phyloP scores from a whole-genome alignment of 1,139 yeast genomes.

The Suhomyces wounanorum region DNA sequence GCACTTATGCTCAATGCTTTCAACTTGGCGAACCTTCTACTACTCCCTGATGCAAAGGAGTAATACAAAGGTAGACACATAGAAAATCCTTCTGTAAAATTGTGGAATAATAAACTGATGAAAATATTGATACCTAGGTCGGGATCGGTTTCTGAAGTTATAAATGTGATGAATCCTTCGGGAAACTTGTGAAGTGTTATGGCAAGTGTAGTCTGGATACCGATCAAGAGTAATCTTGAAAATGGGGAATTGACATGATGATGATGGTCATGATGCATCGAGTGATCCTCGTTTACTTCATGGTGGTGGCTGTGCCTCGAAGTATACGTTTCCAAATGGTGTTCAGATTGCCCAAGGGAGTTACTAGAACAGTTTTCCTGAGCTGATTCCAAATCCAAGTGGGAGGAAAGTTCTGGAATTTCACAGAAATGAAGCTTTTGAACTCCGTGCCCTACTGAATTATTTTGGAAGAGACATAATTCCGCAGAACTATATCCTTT shows the following conservation, averaged over 20 bases:
- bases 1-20: conserved; percentile 69
- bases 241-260: conserved; percentile 80
- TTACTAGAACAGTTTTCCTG: background rate
- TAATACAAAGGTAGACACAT: conserved; percentile 90
- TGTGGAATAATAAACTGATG: conserved; percentile 81
- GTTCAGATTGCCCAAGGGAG: background rate
- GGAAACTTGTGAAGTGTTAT: conserved; percentile 89
- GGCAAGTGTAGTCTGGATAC: conserved; percentile 87
- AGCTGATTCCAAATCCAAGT: conserved; percentile 3
- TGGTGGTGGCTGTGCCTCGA: conserved; percentile 12
- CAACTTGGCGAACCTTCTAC: conserved; percentile 42
- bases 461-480: conserved; percentile 21
- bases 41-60: conserved; percentile 42
- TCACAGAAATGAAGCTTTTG: conserved; percentile 41
- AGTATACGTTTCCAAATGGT: conserved; percentile 4
- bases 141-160: conserved; percentile 75
- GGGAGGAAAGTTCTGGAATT: conserved; percentile 26
- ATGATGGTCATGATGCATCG: conserved; percentile 54
- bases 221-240: conserved; percentile 77
- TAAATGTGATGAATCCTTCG: conserved; percentile 87
- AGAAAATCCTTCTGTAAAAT: conserved; percentile 92
- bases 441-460: conserved; percentile 5
- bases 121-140: conserved; percentile 78
- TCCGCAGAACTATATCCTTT: conserved; percentile 57
- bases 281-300: conserved; percentile 16